Evolutionary conservation across 129 eudicot species (phyloP).

Genomic region (Helichrysum umbraculigerum): DNA sequence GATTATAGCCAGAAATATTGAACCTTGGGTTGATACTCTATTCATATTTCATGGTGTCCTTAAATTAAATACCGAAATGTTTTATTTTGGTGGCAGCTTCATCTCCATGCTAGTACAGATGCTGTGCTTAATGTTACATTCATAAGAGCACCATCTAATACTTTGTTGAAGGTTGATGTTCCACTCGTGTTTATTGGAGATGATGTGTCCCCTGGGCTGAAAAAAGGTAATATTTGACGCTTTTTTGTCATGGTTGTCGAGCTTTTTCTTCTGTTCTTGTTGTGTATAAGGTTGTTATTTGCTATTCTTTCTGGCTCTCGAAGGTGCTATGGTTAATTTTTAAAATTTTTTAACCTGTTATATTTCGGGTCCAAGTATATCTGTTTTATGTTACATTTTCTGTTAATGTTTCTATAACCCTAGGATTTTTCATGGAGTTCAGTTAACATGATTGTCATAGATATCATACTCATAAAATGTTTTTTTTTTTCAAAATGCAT

Average conservation of each 20-base stretch:
- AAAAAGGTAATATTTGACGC: constrained; percentile 59
- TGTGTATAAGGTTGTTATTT: not conserved
- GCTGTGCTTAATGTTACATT: constrained; percentile 85
- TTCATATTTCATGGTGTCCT: too few species aligned
- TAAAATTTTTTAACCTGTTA: not conserved
- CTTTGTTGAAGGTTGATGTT: constrained; percentile 84
- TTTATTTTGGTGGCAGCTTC: constrained; percentile 54
- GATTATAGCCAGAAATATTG: constrained; percentile 13
- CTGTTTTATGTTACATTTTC: not conserved
- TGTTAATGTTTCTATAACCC: not conserved
- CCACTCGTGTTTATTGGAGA: constrained; percentile 96
- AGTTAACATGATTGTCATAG: not conserved
- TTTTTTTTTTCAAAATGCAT: not conserved
- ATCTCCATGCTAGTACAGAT: constrained; percentile 77
- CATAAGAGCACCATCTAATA: constrained; percentile 85
- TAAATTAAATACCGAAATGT: not conserved
- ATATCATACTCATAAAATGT: too few species aligned
- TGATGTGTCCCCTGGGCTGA: constrained; percentile 90
- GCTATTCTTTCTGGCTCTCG: not conserved
- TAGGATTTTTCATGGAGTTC: not conserved
- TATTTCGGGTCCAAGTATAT: not conserved
- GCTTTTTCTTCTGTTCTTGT: not conserved
- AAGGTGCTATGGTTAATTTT: not conserved
- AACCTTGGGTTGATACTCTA: constrained; percentile 1
- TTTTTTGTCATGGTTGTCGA: not conserved